These are phyloP conservation scores for Takashimella tepidaria DNA, from an alignment of 1,284 basidiomycete genomes.

Conservation along the genomic window DNA sequence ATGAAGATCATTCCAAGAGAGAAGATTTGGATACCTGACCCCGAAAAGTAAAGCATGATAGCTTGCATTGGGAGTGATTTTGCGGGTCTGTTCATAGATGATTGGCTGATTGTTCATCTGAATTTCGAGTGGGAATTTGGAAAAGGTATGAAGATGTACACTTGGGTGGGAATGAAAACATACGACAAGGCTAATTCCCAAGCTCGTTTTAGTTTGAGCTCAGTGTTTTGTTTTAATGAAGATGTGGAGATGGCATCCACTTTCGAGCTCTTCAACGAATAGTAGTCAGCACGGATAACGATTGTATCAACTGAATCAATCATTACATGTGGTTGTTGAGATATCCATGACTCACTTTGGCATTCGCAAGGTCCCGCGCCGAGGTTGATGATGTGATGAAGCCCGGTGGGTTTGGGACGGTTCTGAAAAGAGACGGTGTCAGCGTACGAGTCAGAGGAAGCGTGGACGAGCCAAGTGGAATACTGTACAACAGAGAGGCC, in stretches of 20 bases:
- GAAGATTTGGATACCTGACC: constrained; percentile 85
- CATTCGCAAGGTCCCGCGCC: constrained; percentile 2
- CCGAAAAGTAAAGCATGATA: constrained; percentile 95
- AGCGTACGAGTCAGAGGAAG: too few species aligned
- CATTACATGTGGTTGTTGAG: neutral
- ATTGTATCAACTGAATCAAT: neutral
- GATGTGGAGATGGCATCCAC: neutral
- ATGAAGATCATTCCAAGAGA: constrained; percentile 90
- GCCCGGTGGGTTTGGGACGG: constrained; percentile 9
- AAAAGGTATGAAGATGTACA: neutral
- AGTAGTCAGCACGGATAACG: neutral
- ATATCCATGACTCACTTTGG: constrained; percentile 6
- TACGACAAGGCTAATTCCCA: constrained; percentile 74
- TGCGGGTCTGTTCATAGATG: constrained; percentile 54
- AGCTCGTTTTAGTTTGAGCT: constrained; percentile 70
- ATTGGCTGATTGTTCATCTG: neutral
- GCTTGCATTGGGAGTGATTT: constrained; percentile 89
- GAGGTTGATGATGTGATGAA: constrained; percentile 3
- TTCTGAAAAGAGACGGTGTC: too few species aligned
- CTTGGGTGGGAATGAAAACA: too few species aligned
- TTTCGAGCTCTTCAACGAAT: neutral
- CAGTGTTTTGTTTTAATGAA: constrained; percentile 27
- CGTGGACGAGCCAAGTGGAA: too few species aligned
- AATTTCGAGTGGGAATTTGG: neutral
- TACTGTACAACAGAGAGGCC: too few species aligned